Conservation (phyloP, 2,329 filamentous ascomycete species). For the Colletotrichum sp. region DNA sequence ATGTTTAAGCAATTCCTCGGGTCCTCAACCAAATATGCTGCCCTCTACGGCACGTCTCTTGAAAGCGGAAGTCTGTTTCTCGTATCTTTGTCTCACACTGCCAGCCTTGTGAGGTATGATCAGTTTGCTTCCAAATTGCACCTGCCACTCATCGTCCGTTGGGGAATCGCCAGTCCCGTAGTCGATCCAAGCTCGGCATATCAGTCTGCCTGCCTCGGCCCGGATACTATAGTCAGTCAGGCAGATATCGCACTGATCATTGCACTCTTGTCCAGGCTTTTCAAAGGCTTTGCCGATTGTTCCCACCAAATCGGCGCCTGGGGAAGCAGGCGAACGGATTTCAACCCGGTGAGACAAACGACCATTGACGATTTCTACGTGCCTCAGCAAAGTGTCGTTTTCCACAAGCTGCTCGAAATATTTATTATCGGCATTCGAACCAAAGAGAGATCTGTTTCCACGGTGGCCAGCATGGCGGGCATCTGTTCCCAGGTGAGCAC, state of each 20-base stretch:
- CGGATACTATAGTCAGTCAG: not conserved
- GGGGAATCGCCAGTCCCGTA: not conserved
- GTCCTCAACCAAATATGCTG: not conserved
- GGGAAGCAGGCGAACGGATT: not conserved
- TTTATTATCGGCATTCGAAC: not conserved
- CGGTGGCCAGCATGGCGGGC: too few species aligned
- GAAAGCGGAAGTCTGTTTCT: not conserved
- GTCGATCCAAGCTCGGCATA: not conserved
- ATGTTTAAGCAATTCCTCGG: not conserved
- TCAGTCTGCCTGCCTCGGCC: not conserved
- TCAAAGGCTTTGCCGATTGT: not conserved
- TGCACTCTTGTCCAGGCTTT: not conserved
- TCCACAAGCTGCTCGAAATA: not conserved
- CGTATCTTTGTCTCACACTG: not conserved
- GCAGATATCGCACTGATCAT: not conserved
- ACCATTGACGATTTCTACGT: not conserved
- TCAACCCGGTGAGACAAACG: not conserved
- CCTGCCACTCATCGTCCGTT: not conserved
- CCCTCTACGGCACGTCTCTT: not conserved
- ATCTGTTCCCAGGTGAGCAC: not conserved
- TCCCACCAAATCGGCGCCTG: not conserved
- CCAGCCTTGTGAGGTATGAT: not conserved
- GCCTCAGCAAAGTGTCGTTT: fast-evolving
- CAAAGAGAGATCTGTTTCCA: not conserved
- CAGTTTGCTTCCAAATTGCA: not conserved